Conservation (phyloP, 1,284 basidiomycete genomes). For the Phellinidium pouzarii region DNA sequence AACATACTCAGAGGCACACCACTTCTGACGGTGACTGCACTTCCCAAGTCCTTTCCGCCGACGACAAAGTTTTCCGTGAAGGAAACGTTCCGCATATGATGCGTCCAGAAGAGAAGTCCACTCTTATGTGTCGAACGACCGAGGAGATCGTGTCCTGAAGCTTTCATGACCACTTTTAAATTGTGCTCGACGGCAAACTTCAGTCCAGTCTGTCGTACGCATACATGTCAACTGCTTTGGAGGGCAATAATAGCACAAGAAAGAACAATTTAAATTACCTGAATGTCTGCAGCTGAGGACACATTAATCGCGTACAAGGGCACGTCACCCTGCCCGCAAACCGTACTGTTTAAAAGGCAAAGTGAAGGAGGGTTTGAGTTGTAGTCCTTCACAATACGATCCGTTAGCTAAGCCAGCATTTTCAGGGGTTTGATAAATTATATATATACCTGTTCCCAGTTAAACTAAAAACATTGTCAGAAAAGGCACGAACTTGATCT, state of each 20-base stretch:
- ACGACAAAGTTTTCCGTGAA: constrained; percentile 26
- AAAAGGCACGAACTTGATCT: not conserved
- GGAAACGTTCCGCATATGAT: constrained; percentile 19
- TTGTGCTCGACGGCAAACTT: constrained; percentile 23
- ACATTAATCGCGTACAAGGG: constrained; percentile 24
- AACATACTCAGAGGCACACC: constrained; percentile 25
- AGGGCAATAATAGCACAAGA: not conserved
- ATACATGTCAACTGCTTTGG: not conserved
- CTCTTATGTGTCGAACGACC: constrained; percentile 29
- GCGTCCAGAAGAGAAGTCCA: constrained; percentile 27
- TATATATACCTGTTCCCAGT: constrained; percentile 8
- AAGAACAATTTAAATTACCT: constrained; percentile 17
- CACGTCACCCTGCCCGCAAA: constrained; percentile 22
- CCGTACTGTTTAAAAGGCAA: constrained; percentile 21
- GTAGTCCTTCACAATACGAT: constrained; percentile 1
- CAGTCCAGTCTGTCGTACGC: constrained; percentile 23
- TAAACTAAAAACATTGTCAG: not conserved
- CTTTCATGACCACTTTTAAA: constrained; percentile 28
- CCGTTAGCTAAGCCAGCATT: not conserved
- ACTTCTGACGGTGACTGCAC: constrained; percentile 27
- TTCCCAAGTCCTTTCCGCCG: constrained; percentile 21
- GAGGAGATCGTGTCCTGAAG: constrained; percentile 29
- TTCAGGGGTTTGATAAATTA: not conserved
- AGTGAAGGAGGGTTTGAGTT: constrained; percentile 19
- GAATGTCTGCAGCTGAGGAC: constrained; percentile 20